Evolutionary conservation across 345 rosid species (phyloP).

Genomic region (rapeseed (Brassica napus)): Da-Ae NC_063442.1:4162501-4163000

Average conservation of each 20-base stretch:
- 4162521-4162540: conserved; percentile 16
- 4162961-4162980: conserved; percentile 46
- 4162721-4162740: conserved; percentile 99
- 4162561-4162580: conserved; percentile 61
- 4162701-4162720: conserved; percentile 96
- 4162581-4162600: conserved; percentile 66
- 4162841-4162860: conserved; percentile 14
- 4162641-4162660: conserved; percentile 87
- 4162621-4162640: conserved; percentile 91
- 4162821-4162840: conserved; percentile 21
- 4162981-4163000: conserved; percentile 51
- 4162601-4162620: conserved; percentile 52
- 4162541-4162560: conserved; percentile 18
- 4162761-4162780: conserved; percentile 56
- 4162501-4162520: conserved; percentile 24
- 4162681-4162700: conserved; percentile 98
- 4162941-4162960: conserved; percentile 38
- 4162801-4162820: conserved; percentile 11
- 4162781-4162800: conserved; percentile 64
- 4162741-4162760: conserved; percentile 94
- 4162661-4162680: conserved; percentile 98
- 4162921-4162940: conserved; percentile 44
- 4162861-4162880: conserved; percentile 61
- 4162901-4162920: conserved; percentile 25
- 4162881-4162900: conserved; percentile 75